Evolutionary conservation across 345 rosid species (phyloP), one percentile per base, ranked within the genome.

Genomic region (thale cress (Arabidopsis thaliana)): DNA sequence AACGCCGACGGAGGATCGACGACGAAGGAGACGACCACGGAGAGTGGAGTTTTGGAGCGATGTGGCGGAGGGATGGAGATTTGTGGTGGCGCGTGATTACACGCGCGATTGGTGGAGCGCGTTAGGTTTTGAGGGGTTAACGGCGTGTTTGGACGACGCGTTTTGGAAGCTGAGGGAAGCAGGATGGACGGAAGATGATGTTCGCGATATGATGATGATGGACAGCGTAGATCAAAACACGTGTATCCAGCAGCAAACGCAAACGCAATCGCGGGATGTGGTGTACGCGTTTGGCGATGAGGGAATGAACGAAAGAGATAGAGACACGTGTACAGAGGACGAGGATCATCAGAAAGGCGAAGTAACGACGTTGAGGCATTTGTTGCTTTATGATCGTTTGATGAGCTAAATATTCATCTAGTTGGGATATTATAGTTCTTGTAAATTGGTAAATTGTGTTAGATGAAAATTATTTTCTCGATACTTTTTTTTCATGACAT

Each of bases 121-220:
- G 38, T 73, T 28, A 3, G 50, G 73, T 0, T 71, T 45, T 1
- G 79, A 45, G 40, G 59, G 10, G 57, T 61, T 93, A 11, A 82
- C 73, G 46, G 60, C 42, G 14, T 85, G 89, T 75, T 53, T 93
- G 87, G 93, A 90, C 28, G 96, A 89, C 8, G 86, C 74, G 69
- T 84, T 78, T 67, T 81, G 95, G 89, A 84, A 73, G 80, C 77
- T 93, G 82, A 85, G 83, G 49, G 87, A 80, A 14, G 98, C 88
- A 33, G 98, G 98, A 49, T 93, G 98, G 98, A 74, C 63, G 23
- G 92, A 89, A 59, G 91, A 87, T 12, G 98, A 93, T 58, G 91
- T 93, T 12, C 80, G 83, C 16, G 92, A 93, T 55, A 88, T 91
- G 93, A 82, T 88, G 96, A 51, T 81, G 78, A 83, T 79, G 85